Conservation (phyloP, 2,329 filamentous ascomycete genomes). For the Acrocalymma vagum region DNA sequence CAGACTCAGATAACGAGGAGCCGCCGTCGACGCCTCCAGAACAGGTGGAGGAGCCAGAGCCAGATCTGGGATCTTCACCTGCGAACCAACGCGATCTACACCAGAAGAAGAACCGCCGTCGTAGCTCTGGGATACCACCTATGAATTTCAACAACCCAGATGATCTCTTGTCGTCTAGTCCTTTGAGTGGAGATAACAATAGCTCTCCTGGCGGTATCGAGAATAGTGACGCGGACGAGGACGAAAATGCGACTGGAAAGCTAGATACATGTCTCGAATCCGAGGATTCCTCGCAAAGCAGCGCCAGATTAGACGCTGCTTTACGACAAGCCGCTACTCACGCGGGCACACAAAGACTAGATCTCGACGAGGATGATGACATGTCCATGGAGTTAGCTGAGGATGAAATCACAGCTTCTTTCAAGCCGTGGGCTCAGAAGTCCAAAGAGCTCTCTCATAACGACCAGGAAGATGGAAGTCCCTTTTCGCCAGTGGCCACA, state of each 20-base stretch:
- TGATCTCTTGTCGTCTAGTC: constrained; percentile 76
- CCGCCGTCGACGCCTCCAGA: constrained; percentile 70
- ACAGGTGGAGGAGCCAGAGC: constrained; percentile 67
- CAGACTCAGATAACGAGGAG: constrained; percentile 60
- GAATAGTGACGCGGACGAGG: constrained; percentile 66
- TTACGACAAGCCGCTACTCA: constrained; percentile 77
- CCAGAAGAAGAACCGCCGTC: constrained; percentile 65
- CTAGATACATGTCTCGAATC: constrained; percentile 62
- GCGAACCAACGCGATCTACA: constrained; percentile 72
- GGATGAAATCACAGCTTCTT: constrained; percentile 78
- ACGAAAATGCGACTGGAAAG: constrained; percentile 77
- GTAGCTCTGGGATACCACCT: constrained; percentile 73
- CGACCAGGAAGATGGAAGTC: constrained; percentile 61
- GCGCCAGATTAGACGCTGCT: constrained; percentile 77
- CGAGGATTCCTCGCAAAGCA: constrained; percentile 69
- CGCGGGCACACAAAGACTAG: constrained; percentile 76
- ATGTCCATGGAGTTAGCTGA: constrained; percentile 64
- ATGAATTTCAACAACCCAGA: constrained; percentile 72
- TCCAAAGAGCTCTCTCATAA: constrained; percentile 42
- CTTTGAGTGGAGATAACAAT: constrained; percentile 70
- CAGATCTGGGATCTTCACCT: constrained; percentile 66
- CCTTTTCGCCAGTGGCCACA: constrained; percentile 56
- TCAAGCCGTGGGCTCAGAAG: constrained; percentile 75
- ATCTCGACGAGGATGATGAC: constrained; percentile 63
- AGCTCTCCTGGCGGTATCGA: constrained; percentile 53